Conservation (phyloP, 257 asterid species). For the Solanum tacnaense region DNA sequence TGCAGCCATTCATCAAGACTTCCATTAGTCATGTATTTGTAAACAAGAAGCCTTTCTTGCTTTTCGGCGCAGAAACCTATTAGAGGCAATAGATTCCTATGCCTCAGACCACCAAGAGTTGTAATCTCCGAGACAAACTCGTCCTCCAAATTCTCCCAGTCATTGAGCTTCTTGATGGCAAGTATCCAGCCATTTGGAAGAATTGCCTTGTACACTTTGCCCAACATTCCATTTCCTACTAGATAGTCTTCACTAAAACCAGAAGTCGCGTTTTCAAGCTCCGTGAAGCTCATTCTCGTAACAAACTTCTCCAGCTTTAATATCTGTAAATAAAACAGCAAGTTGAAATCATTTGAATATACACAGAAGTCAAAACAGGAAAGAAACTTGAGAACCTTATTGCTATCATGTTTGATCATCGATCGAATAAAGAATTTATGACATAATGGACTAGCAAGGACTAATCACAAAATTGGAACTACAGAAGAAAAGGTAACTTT, state of each 20-base stretch:
- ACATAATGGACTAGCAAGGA: background rate
- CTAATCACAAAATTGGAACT: background rate
- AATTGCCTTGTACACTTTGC: conserved; percentile 14
- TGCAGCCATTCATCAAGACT: conserved; percentile 17
- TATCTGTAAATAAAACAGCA: background rate
- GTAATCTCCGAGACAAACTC: conserved; percentile 7
- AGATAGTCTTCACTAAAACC: conserved; percentile 7
- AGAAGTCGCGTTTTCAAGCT: conserved; percentile 9
- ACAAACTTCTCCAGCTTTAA: conserved; percentile 16
- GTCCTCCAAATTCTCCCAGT: background rate
- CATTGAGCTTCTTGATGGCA: conserved; percentile 6
- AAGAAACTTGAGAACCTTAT: background rate
- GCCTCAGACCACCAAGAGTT: conserved; percentile 14
- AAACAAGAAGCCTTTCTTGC: background rate
- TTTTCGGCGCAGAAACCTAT: conserved; percentile 8
- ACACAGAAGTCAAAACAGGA: background rate
- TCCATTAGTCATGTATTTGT: conserved; percentile 25
- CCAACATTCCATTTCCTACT: conserved; percentile 7
- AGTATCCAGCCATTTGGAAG: conserved; percentile 10
- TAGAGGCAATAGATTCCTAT: conserved; percentile 9
- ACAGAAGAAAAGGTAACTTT: background rate
- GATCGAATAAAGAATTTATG: background rate
- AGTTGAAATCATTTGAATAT: background rate
- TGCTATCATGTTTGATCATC: background rate
- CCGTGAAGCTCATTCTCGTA: conserved; percentile 8